Evolutionary conservation across 495 filamentous ascomycete species (phyloP).

Genomic region (Penicillium arizonense): DNA sequence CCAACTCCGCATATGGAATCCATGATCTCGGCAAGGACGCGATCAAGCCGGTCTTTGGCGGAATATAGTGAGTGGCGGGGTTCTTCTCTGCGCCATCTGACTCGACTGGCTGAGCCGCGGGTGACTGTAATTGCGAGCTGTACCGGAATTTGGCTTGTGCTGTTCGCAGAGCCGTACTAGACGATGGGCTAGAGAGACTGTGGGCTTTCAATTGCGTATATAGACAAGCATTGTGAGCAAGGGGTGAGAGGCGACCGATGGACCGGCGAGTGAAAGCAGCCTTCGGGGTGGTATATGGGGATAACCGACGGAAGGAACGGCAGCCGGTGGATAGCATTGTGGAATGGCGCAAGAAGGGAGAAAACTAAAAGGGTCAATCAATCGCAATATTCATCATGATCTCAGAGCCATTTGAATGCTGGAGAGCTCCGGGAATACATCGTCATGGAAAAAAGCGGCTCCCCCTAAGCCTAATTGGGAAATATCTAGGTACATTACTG

Average conservation of each 20-base stretch:
- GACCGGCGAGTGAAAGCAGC: not conserved
- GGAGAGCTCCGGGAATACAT: not conserved
- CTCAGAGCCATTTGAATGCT: not conserved
- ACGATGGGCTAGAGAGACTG: not conserved
- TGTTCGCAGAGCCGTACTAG: not conserved
- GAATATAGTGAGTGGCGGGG: conserved; percentile 50
- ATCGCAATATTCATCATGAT: not conserved
- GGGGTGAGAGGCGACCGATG: conserved; percentile 3
- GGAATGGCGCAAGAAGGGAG: not conserved
- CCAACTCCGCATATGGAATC: conserved; percentile 91
- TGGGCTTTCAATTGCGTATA: not conserved
- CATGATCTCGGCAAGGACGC: conserved; percentile 71
- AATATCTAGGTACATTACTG: not conserved
- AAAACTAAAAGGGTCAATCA: not conserved
- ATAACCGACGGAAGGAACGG: not conserved
- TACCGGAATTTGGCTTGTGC: conserved; percentile 1
- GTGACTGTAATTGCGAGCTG: conserved; percentile 10
- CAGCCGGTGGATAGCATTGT: not conserved
- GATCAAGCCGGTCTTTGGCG: conserved; percentile 73
- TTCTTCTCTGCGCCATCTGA: conserved; percentile 3
- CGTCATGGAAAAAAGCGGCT: conserved; percentile 2
- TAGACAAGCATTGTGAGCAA: not conserved
- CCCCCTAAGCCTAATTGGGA: conserved; percentile 4
- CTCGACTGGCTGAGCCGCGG: conserved; percentile 2
- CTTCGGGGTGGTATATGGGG: not conserved